These are phyloP conservation scores for Chlamydomonas incerta DNA, from an alignment of 139 green algal genomes.

Conservation along the genomic window DNA sequence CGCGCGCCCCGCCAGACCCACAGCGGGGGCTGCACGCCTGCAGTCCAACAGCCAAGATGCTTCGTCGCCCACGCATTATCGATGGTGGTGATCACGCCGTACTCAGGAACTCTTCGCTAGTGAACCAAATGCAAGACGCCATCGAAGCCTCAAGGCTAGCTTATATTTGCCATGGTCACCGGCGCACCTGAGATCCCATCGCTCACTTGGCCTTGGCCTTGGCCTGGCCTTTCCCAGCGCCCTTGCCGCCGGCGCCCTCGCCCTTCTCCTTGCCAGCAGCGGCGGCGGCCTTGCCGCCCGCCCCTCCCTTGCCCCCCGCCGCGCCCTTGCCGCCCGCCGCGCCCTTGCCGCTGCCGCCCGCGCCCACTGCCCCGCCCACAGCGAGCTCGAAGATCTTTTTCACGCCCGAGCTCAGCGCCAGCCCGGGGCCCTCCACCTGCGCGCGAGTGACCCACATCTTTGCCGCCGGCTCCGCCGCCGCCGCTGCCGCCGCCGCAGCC, in stretches of 20 bases:
- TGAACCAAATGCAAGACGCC: no score
- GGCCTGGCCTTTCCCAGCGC: neutral
- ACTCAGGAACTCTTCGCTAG: no score
- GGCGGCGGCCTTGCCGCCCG: neutral
- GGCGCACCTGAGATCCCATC: neutral
- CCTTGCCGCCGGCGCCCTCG: neutral
- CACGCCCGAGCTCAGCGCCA: conserved; percentile 27
- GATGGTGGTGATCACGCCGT: no score
- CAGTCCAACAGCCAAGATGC: no score
- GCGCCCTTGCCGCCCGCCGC: neutral
- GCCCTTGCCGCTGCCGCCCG: neutral
- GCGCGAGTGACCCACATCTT: conserved; percentile 22
- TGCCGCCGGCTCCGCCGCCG: neutral
- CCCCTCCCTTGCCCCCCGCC: neutral
- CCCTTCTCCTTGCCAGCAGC: neutral
- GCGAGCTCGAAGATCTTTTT: conserved; percentile 37
- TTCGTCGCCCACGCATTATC: no score
- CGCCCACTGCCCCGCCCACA: neutral
- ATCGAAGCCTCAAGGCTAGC: no score
- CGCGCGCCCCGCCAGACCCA: no score
- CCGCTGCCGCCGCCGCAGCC: neutral
- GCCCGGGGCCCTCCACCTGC: neutral
- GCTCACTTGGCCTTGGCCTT: neutral
- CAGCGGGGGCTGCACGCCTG: no score
- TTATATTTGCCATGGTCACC: no score